Base-by-base conservation (phyloP, 768 basidiomycete genomes). In the Tylopilus felleus region DNA sequence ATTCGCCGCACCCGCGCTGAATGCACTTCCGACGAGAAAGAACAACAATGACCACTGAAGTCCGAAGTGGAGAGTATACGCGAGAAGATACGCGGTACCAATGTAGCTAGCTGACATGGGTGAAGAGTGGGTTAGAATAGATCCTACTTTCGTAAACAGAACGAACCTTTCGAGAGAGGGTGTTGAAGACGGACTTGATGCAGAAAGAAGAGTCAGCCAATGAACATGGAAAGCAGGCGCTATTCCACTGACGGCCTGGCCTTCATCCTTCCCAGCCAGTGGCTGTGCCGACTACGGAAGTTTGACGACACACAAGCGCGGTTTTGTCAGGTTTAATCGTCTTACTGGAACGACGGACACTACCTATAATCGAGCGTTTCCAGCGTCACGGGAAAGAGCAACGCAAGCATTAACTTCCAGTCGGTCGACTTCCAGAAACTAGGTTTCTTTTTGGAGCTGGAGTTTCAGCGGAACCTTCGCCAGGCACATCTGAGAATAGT, bases 11-110 rank as follows among this genome's bases (percentile, higher is more conserved):
- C 33, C 33, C 14, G 33, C 16, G 33, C 33, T 33, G 33, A 33
- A 2, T 16, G 6, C 33, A 33, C 77, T 77, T 10, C 80, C 80
- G 33, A 77, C 41, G 23, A 78, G 62, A 63, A 82, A 82, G 49
- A 79, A 61, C 16, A 77, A 7, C 10, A 82, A 60, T 4, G 77
- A 68, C 2, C 75, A 17, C 56, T 81, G 80, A 33, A 80, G 64
- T 2, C 77, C 75, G 53, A 69, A 70, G 56, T 81, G 73, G 46
- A 80, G 77, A 4, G 80, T 80, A 17, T 77, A 78, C 0, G 80
- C 73, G 14, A 81, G 68, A 22, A 81, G 64, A 51, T 81, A 81
- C 2, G 74, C 60, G 2, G 80, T 81, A 40, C 80, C 79, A 21
- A 81, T 75, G 52, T 75, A 80, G 51, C 80, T 75, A 80, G 51